These are phyloP conservation scores for Rhodofomes roseus DNA, from an alignment of 1,284 basidiomycete species.

Conservation along the genomic window DNA sequence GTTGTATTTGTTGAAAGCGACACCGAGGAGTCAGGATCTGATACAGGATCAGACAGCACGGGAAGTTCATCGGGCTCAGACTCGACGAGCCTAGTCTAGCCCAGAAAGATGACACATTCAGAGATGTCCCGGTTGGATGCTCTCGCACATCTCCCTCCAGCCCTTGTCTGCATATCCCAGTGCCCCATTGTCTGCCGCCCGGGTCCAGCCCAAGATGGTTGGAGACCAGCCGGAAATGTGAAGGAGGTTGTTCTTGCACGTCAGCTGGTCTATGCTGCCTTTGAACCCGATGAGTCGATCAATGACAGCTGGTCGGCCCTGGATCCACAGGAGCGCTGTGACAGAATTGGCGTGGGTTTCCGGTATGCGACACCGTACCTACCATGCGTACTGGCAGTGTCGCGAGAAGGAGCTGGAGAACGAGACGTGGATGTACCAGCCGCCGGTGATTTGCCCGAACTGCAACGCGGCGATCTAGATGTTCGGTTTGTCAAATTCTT, in stretches of 20 bases:
- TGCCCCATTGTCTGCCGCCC: constrained; percentile 22
- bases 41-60: neutral
- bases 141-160: constrained; percentile 15
- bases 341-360: constrained; percentile 5
- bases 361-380: constrained; percentile 12
- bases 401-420: constrained; percentile 7
- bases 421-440: constrained; percentile 1
- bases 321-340: constrained; percentile 1
- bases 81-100: neutral
- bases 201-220: constrained; percentile 6
- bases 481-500: neutral
- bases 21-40: neutral
- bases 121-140: constrained; percentile 5
- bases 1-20: neutral
- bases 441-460: constrained; percentile 15
- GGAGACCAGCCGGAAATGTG: constrained; percentile 22
- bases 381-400: constrained; percentile 18
- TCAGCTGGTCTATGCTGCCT: constrained; percentile 23
- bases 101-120: neutral
- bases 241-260: constrained; percentile 26
- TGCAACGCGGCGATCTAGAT: constrained; percentile 17
- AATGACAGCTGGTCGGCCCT: neutral
- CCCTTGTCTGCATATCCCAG: constrained; percentile 20
- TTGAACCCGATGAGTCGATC: constrained; percentile 9
- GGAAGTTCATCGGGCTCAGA: neutral